Evolutionary conservation across 345 rosid species (phyloP), one percentile per base, ranked within the genome.

Genomic region (Eucalyptus sp.): DNA sequence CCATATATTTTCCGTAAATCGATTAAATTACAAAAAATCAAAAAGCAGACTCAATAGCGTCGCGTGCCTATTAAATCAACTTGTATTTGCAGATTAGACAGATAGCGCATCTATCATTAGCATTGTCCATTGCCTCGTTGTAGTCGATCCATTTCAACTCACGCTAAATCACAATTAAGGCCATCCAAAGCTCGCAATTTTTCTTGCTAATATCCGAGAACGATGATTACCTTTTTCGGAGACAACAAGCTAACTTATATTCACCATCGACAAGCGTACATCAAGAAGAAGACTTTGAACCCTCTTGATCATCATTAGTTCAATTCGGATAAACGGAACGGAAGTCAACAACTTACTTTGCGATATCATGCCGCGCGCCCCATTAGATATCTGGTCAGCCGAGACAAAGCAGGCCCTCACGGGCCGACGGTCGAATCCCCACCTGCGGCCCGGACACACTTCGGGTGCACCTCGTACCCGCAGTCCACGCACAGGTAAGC

Each of bases 381-480:
- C 83, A 37, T 76, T 24, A 76, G 48, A 20, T 20, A 76, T 37
- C 2, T 10, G 48, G 43, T 37, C 48, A 76, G 48, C 83, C 43
- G 13, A 60, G 20, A 76, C 52, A 25, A 14, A 25, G 25, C 80
- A 68, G 84, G 52, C 31, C 44, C 20, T 37, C 71, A 62, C 27
- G 33, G 50, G 33, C 60, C n/a, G 8, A 64, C 8, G 2, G 50
- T 31, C 16, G 18, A 56, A 16, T 86, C 18, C n/a, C 71, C 87
- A 58, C 52, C 87, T 76, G 86, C 91, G 16, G 93, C 88, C 86
- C 91, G 89, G 3, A 95, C 91, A 76, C 96, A 95, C 92, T 88
- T 94, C 44, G 96, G 91, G 86, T 95, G 97, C 87, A 95, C 94
- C 92, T 95, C 96, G n/a, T 94, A 95, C 17, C 97, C 97, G 85